Percentiles rank a stretch among this genome's conserved stretches.
Conservation (phyloP, 1,284 basidiomycete genomes). For the Cutaneotrichosporon spelunceum region DNA sequence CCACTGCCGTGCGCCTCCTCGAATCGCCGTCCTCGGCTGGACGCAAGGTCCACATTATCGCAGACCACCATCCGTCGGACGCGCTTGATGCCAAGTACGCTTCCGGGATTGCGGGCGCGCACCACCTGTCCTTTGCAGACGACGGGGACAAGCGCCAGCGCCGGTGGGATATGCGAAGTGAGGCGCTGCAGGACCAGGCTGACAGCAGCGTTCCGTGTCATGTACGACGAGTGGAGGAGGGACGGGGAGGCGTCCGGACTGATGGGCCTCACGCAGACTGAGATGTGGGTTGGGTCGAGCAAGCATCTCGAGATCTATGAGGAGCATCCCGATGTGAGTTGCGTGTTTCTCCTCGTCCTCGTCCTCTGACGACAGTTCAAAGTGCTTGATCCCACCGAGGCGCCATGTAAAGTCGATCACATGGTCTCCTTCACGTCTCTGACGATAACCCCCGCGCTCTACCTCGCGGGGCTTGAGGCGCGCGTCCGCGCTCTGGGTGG, state of each 20-base stretch:
- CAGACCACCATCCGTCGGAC: conserved; percentile 42
- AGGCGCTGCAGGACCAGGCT: conserved; percentile 20
- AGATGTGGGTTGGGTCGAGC: conserved; percentile 40
- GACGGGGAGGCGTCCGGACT: conserved; percentile 39
- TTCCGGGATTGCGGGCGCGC: conserved; percentile 45
- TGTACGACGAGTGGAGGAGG: conserved; percentile 38
- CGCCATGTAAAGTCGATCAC: conserved; percentile 31
- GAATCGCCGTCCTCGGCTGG: conserved; percentile 22
- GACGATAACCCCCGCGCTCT: conserved; percentile 47
- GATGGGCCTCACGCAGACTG: conserved; percentile 46
- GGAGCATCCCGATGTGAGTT: conserved; percentile 42
- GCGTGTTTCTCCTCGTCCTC: not conserved
- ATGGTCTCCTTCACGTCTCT: conserved; percentile 47
- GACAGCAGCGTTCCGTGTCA: conserved; percentile 36
- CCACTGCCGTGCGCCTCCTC: conserved; percentile 44
- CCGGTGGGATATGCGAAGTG: conserved; percentile 42
- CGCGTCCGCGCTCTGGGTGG: conserved; percentile 19
- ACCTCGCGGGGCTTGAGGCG: conserved; percentile 34
- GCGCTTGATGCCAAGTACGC: conserved; percentile 41
- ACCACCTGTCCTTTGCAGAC: conserved; percentile 50
- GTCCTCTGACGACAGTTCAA: conserved; percentile 28
- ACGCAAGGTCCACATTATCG: conserved; percentile 39
- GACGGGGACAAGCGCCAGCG: conserved; percentile 41
- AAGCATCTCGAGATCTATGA: conserved; percentile 48
- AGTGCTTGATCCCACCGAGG: conserved; percentile 16